Base-by-base conservation (phyloP, 257 asterid genomes). In the Paulownia fortunei region DNA sequence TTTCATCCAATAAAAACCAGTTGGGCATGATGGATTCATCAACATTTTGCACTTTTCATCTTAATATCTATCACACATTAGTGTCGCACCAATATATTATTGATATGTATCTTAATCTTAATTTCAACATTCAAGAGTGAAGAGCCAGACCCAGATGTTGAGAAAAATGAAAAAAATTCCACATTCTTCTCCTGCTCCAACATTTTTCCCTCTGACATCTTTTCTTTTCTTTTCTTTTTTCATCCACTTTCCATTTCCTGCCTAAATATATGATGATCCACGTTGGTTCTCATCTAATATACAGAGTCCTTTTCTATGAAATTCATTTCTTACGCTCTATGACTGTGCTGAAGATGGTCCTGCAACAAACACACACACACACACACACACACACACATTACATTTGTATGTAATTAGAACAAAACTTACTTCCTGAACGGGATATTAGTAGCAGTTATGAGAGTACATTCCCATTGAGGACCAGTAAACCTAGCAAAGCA, bases 401-500 rank as follows among this genome's bases (percentile, higher is more conserved):
- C 18, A 16, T 47, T 47, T 47, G 18, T 3, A 47, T 47, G 54
- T 47, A 47, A 47, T 1, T 21, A 21, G 1, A 24, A 0, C 37
- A 24, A 23, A 9, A 42, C 12, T n/a, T 19, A 19, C 21, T 41
- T 67, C 39, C 73, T 21, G 58, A 67, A 42, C 0, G 73, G 36
- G 37, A 18, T 67, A 67, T 23, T 9, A 44, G 13, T 62, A 46
- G 79, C 37, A 74, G 39, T 61, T 21, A 54, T 76, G 81, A 52
- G 44, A 72, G n/a, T n/a, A 54, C 79, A 79, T 72, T 79, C 79
- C 52, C 23, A 52, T 39, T 23, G 15, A 51, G 79, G 72, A 62
- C 74, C 78, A 39, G 32, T 56, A 49, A n/a, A 34, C 52, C 80
- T 47, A 5, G 36, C 60, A n/a, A 30, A 23, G 52, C 18, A 32